Percentiles rank a stretch among this genome's conserved stretches.
phyloP scores from a whole-genome alignment of 2,329 filamentous ascomycete genomes.

The Trichoderma polysporum region DNA sequence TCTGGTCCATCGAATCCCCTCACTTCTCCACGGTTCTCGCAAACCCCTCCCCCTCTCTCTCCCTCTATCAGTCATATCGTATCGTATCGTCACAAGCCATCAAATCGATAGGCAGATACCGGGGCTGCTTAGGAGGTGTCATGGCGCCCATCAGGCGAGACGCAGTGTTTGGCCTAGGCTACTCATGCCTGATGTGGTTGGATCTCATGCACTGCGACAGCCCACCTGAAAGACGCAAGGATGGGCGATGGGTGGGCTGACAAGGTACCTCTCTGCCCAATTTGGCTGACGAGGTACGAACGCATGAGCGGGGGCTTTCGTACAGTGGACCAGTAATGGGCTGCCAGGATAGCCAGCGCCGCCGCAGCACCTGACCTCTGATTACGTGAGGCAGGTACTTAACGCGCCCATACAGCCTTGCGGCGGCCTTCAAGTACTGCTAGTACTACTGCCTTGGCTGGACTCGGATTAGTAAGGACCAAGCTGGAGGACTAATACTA shows the following conservation, averaged over 20 bases:
- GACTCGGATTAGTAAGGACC: neutral
- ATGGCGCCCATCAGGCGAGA: constrained; percentile 25
- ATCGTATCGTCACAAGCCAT: constrained; percentile 26
- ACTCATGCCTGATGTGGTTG: constrained; percentile 21
- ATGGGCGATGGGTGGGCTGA: neutral
- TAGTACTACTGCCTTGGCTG: no score
- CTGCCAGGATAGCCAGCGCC: constrained; percentile 10
- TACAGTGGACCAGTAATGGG: constrained; percentile 13
- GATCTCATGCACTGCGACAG: constrained; percentile 18
- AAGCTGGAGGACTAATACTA: neutral
- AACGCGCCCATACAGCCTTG: neutral
- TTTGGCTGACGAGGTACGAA: constrained; percentile 18
- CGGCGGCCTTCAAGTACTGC: neutral
- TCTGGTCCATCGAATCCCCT: neutral
- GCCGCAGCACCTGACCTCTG: constrained; percentile 15
- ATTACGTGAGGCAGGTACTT: constrained; percentile 18
- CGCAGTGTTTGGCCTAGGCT: neutral
- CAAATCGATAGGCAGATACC: constrained; percentile 23
- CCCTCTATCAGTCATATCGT: constrained; percentile 19
- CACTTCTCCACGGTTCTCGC: constrained; percentile 7
- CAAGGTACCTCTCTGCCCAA: constrained; percentile 7
- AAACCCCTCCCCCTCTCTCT: neutral
- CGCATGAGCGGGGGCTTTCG: neutral
- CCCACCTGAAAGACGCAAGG: neutral
- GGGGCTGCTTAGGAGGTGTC: constrained; percentile 9